Evolutionary conservation across 2,329 filamentous ascomycete species (phyloP).

Genomic region (Malbranchea zuffiana): DNA sequence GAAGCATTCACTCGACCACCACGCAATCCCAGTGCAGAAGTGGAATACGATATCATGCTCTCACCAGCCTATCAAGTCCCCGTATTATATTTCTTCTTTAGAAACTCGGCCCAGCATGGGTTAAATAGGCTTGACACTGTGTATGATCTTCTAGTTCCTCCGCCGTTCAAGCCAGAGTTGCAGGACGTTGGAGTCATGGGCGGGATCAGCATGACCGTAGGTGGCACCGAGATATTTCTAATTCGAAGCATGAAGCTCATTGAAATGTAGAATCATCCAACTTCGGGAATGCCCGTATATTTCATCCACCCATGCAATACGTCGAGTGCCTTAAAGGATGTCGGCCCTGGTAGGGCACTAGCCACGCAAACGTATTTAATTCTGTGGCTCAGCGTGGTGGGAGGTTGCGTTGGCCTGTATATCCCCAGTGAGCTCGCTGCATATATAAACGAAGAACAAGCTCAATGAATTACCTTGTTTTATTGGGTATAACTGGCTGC

Average conservation of each 20-base stretch:
- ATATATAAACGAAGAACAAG: background rate
- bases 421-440: slow-evolving; percentile 55
- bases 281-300: slow-evolving; percentile 65
- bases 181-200: slow-evolving; percentile 54
- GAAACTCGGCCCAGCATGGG: slow-evolving; percentile 46
- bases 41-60: slow-evolving; percentile 63
- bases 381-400: slow-evolving; percentile 81
- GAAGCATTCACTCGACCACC: slow-evolving; percentile 7
- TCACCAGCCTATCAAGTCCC: slow-evolving; percentile 66
- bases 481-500: too few relatives aligned
- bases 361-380: slow-evolving; percentile 60
- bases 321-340: slow-evolving; percentile 62
- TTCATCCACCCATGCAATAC: slow-evolving; percentile 91
- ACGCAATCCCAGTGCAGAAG: slow-evolving; percentile 25
- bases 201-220: slow-evolving; percentile 65
- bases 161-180: slow-evolving; percentile 51
- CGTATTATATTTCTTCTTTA: slow-evolving; percentile 63
- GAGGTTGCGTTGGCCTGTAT: slow-evolving; percentile 66
- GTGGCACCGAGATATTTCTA: slow-evolving; percentile 28
- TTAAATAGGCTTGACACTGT: slow-evolving; percentile 55
- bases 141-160: slow-evolving; percentile 59
- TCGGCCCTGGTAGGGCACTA: slow-evolving; percentile 37
- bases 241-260: slow-evolving; percentile 18
- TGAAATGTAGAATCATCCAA: slow-evolving; percentile 62
- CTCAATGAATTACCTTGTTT: too few relatives aligned